Evolutionary conservation across 2,329 filamentous ascomycete genomes (phyloP).

Genomic region (Neopestalotiopsis sp.): DNA sequence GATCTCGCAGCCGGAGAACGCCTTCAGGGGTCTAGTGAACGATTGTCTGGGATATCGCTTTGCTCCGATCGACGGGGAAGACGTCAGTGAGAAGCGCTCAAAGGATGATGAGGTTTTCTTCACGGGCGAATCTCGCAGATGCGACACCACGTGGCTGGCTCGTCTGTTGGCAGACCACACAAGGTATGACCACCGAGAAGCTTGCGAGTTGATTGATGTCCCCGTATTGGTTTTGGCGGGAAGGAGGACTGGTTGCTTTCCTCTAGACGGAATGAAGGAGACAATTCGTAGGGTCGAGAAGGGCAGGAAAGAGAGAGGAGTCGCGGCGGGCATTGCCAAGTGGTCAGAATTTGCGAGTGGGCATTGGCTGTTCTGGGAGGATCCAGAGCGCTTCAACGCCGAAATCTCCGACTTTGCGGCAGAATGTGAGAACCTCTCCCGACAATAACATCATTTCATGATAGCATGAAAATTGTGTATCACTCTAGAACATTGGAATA

Average conservation of each 20-base stretch:
- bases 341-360: slow-evolving; percentile 40
- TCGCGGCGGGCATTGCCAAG: slow-evolving; percentile 26
- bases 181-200: slow-evolving; percentile 47
- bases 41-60: slow-evolving; percentile 43
- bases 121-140: slow-evolving; percentile 35
- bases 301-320: slow-evolving; percentile 18
- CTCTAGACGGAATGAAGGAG: slow-evolving; percentile 43
- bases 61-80: slow-evolving; percentile 28
- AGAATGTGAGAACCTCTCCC: slow-evolving; percentile 9
- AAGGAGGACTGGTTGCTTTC: slow-evolving; percentile 42
- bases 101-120: slow-evolving; percentile 41
- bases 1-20: slow-evolving; percentile 45
- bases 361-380: slow-evolving; percentile 48
- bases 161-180: slow-evolving; percentile 44
- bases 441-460: background rate
- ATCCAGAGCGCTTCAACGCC: slow-evolving; percentile 41
- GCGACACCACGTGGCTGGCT: slow-evolving; percentile 44
- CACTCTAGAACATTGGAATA: background rate
- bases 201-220: slow-evolving; percentile 37
- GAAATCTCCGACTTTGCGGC: slow-evolving; percentile 38
- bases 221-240: slow-evolving; percentile 44
- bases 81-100: slow-evolving; percentile 28
- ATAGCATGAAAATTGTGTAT: background rate
- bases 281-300: slow-evolving; percentile 35
- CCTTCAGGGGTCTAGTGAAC: slow-evolving; percentile 36